A percentile compares a stretch with the other conserved stretches of the same genome.
These are phyloP conservation scores for Leishmania guyanensis DNA, from an alignment of 208 protist species.

Conservation along the genomic window DNA sequence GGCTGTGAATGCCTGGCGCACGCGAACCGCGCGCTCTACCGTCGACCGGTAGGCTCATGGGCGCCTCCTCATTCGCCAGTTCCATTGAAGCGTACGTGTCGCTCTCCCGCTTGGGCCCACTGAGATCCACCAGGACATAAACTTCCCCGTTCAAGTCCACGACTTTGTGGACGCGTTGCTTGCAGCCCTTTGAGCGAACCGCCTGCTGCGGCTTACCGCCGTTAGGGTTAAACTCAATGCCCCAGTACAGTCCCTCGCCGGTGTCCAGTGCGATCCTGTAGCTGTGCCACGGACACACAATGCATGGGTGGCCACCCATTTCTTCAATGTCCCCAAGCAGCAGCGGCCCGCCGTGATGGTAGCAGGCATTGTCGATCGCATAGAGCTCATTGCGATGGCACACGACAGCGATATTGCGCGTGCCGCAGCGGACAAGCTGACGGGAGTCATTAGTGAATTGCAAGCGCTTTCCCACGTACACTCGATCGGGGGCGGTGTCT, in stretches of 20 bases:
- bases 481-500: constrained; percentile 8
- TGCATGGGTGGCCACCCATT: constrained; percentile 84
- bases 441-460: constrained; percentile 51
- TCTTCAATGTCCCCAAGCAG: constrained; percentile 91
- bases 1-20: constrained; percentile 47
- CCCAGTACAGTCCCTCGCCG: constrained; percentile 87
- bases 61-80: constrained; percentile 64
- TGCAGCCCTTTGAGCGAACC: constrained; percentile 82
- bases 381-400: constrained; percentile 65
- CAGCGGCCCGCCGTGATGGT: constrained; percentile 91
- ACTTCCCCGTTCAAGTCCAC: constrained; percentile 68
- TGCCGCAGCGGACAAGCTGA: constrained; percentile 77
- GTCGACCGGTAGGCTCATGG: constrained; percentile 45
- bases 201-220: constrained; percentile 37
- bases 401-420: constrained; percentile 86
- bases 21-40: constrained; percentile 10
- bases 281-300: constrained; percentile 91
- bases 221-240: constrained; percentile 48
- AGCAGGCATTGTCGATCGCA: constrained; percentile 93
- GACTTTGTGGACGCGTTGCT: constrained; percentile 81
- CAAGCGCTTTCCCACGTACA: constrained; percentile 34
- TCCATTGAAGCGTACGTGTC: constrained; percentile 80
- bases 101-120: constrained; percentile 57
- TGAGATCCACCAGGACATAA: constrained; percentile 64
- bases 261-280: constrained; percentile 91